Conservation (phyloP, 2,329 filamentous ascomycete genomes). For the Penicillium sp. region DNA sequence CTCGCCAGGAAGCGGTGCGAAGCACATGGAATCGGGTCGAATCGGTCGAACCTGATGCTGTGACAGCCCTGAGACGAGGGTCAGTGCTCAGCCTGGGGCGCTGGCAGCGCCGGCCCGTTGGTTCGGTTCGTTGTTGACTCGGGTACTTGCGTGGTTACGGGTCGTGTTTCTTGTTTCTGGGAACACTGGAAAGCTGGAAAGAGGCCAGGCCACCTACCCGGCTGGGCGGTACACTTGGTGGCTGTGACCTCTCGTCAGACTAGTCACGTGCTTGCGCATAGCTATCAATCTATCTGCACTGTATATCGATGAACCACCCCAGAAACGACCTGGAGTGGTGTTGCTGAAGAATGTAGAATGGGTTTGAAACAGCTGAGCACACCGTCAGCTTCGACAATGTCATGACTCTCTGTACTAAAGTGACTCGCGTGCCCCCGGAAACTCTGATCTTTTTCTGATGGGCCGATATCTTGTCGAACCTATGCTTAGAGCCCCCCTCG, state of each 20-base stretch:
- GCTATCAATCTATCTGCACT: too few species aligned
- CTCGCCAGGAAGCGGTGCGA: conserved; percentile 1
- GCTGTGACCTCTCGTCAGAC: too few species aligned
- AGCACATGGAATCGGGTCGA: conserved; percentile 11
- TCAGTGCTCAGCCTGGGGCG: neutral
- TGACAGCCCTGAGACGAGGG: neutral
- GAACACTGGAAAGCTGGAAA: neutral
- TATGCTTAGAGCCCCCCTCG: neutral
- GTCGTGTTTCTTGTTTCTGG: neutral
- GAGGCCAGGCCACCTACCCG: neutral
- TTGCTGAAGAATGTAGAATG: too few species aligned
- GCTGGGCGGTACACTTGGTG: neutral
- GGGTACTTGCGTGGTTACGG: neutral
- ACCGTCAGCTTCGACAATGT: neutral
- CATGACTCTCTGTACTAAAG: neutral
- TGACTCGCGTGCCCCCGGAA: neutral
- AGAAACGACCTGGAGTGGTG: too few species aligned
- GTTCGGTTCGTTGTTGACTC: neutral
- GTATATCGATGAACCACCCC: too few species aligned
- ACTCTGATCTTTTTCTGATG: neutral
- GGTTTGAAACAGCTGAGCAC: neutral
- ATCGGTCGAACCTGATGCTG: neutral
- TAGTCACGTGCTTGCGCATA: too few species aligned
- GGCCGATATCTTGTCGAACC: neutral
- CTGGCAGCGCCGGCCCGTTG: neutral